These are phyloP conservation scores for Aotearoamyces nothofagi DNA, from an alignment of 2,329 filamentous ascomycete genomes.

Conservation along the genomic window DNA sequence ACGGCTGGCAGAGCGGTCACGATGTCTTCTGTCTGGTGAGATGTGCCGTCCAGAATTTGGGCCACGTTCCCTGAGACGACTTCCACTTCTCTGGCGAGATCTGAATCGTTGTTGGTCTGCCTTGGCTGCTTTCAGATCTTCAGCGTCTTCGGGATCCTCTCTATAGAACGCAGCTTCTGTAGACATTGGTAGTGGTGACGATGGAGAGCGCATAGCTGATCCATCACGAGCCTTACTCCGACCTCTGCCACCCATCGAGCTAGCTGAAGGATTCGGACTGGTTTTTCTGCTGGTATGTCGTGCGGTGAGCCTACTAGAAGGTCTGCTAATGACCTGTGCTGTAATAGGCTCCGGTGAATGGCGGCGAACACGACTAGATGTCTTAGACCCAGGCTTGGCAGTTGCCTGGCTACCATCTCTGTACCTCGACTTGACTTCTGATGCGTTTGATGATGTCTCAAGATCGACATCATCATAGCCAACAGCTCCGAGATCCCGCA, in stretches of 20 bases:
- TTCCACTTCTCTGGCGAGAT: slow-evolving; percentile 35
- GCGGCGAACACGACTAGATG: slow-evolving; percentile 17
- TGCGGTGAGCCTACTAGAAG: slow-evolving; percentile 20
- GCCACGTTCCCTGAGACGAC: slow-evolving; percentile 22
- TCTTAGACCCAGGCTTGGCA: slow-evolving; percentile 20
- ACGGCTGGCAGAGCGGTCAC: slow-evolving; percentile 17
- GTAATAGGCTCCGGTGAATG: slow-evolving; percentile 13
- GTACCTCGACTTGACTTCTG: slow-evolving; percentile 7
- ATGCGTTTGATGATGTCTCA: slow-evolving; percentile 13
- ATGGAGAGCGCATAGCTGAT: slow-evolving; percentile 54
- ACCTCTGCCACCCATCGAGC: slow-evolving; percentile 34
- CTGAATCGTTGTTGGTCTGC: slow-evolving; percentile 40
- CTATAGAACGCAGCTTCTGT: slow-evolving; percentile 35
- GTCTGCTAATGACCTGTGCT: slow-evolving; percentile 9
- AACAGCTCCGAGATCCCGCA: slow-evolving; percentile 39
- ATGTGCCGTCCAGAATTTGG: slow-evolving; percentile 14
- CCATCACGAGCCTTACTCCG: slow-evolving; percentile 45
- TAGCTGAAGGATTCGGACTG: slow-evolving; percentile 25
- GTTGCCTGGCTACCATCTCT: slow-evolving; percentile 13
- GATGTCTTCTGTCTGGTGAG: slow-evolving; percentile 18
- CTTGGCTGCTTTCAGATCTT: slow-evolving; percentile 37
- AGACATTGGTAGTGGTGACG: slow-evolving; percentile 66
- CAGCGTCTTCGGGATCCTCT: slow-evolving; percentile 45
- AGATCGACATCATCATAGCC: slow-evolving; percentile 17
- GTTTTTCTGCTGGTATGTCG: slow-evolving; percentile 23